Base-by-base conservation (phyloP, 176 grass and related monocot species). In the Musa troglodytarum region DNA sequence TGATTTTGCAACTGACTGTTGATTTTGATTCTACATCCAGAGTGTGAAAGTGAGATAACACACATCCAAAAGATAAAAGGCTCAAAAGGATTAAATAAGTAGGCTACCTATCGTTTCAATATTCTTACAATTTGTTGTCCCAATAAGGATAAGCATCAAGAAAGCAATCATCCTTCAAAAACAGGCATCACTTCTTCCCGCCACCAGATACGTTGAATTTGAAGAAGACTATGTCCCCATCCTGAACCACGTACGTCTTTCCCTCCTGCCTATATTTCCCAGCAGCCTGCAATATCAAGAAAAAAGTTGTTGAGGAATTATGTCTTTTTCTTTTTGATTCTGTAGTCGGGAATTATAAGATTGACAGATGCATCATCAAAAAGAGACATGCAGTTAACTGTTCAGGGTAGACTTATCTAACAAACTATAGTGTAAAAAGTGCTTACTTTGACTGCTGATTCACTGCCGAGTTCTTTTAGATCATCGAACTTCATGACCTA, bases 401-500 rank as follows among this genome's bases (percentile, higher is more conserved):
- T 22, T 49, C 19, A 26, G 54, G 14, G 20, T 59, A 68, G 24
- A 50, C 8, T 15, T 21, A 75, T 26, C 20, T 26, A 65, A 14
- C 63, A 10, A 26, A 12, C 43, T n/a, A 20, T 17, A 70, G 16
- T 34, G 49, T 51, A 3, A 6, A 26, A 26, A 19, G 50, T n/a
- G 50, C 11, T 34, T 87, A 93, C 95, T 90, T 98, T 98, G 5
- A 99, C 90, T 76, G 90, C 95, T 75, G 90, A 25, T 93, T 99
- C 95, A 76, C 63, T 86, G 67, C 71, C 84, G 66, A 99, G 76
- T 65, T 99, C 95, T 82, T 98, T 98, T 53, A 98, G 82, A 82
- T 98, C 95, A 10, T 98, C 90, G 79, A 93, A 98, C 75, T 98
- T 98, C 95, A 98, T 98, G 67, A 98, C 95, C 95, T 98, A 76